Evolutionary conservation across 75 land plant species (phyloP), one percentile per base, ranked within the genome.

Genomic region (Selaginella tamariscina): DNA sequence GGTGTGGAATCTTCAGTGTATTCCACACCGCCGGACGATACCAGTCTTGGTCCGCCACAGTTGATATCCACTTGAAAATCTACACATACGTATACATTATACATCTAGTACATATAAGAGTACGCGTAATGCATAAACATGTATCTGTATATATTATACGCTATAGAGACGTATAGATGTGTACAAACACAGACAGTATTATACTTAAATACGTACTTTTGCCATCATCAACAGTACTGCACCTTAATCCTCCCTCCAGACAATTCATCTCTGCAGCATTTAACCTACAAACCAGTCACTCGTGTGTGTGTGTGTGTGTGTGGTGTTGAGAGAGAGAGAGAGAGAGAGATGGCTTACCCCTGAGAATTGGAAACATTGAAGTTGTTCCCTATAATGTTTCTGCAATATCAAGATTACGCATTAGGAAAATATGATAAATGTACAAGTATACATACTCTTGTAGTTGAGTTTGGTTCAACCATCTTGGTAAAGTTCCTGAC

Each of bases 21-120:
- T 5, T 5, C 15, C 49, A 39, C 15, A 5, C 49, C 49, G 49
- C 15, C 49, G 15, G 49, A 5, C 5, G 49, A 39, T 5, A 39
- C 8, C 13, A 22, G 24, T 0, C 11, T 18, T 8, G 1, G 15
- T 24, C 87, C 87, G 57, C 87, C 87, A 56, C 84, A 82, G 33
- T 85, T 82, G 18, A 85, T 85, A 32, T 57, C 72, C 65, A 85
- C 74, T 9, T 77, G 68, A 75, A 74, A 30, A 29, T 74, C 87
- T 85, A 78, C 59, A 66, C n/a, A n/a, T n/a, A n/a, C n/a, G n/a
- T n/a, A n/a, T n/a, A n/a, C n/a, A n/a, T n/a, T n/a, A n/a, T n/a
- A n/a, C n/a, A n/a, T n/a, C n/a, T n/a, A n/a, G n/a, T n/a, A n/a
- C n/a, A n/a, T n/a, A n/a, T n/a, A n/a, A n/a, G n/a, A n/a, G n/a